phyloP scores from a whole-genome alignment of 1,284 basidiomycete species.

The Dichomitus squalens region DNA sequence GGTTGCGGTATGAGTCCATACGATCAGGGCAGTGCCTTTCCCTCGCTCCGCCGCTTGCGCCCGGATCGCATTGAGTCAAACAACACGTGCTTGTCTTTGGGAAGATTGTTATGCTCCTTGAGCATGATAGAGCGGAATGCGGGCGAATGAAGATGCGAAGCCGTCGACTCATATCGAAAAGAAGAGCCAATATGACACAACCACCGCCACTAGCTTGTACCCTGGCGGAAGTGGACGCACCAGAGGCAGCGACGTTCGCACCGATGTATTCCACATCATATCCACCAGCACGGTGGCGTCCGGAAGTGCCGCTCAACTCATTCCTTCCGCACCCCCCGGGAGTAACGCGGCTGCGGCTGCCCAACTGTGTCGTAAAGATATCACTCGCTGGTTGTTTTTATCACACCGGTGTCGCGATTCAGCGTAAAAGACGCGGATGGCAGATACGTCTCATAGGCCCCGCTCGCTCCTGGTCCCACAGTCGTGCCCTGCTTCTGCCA shows the following conservation, averaged over 20 bases:
- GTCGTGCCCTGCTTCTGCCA: background rate
- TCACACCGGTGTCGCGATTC: background rate
- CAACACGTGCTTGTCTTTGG: slow-evolving; percentile 5
- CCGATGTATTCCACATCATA: background rate
- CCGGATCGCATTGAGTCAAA: background rate
- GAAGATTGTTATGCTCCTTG: background rate
- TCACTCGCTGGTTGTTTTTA: background rate
- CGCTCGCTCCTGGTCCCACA: slow-evolving; percentile 1
- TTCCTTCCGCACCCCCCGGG: background rate
- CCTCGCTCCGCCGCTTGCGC: background rate
- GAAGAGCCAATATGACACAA: background rate
- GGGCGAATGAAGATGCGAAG: background rate
- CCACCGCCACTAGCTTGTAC: background rate
- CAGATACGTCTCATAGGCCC: background rate
- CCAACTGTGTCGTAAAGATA: background rate
- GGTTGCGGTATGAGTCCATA: background rate
- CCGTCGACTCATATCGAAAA: background rate
- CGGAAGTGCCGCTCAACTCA: background rate
- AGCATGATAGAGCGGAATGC: background rate
- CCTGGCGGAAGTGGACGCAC: background rate
- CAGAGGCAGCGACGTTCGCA: background rate
- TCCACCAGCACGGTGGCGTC: background rate
- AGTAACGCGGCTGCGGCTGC: background rate
- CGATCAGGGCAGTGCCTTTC: background rate
- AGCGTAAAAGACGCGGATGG: background rate